Base-by-base conservation (phyloP, 129 eudicot genomes). In the Flaveria linearis region DNA sequence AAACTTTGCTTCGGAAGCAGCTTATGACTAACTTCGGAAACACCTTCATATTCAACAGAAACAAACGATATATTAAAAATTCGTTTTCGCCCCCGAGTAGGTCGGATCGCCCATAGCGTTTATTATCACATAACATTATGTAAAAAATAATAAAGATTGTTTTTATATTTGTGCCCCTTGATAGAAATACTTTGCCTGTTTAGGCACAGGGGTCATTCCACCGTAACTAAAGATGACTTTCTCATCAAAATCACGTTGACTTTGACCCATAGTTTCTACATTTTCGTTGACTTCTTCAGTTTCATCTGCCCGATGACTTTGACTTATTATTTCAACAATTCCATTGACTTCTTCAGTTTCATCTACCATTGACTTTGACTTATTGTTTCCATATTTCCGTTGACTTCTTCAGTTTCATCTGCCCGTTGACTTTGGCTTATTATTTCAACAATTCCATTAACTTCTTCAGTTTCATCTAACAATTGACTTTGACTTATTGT, bases 141-240 rank as follows among this genome's bases (percentile, higher is more conserved):
- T 8, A 45, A 56, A 1, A 56, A 56, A 9, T 3, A 4, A n/a
- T 12, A 7, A 20, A 56, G 8, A 20, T 23, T 60, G 4, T 60
- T 11, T 25, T 60, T 26, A 61, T 26, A 62, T 28, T 2, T 14
- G n/a, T 14, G n/a, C 10, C 12, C 69, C 23, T 63, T 30, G 69
- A 11, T 63, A 63, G 15, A 63, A 63, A 63, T 63, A 12, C 11
- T 63, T 63, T n/a, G 69, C 69, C 69, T 63, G 69, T 16, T 63
- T 63, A 20, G 69, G 69, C 43, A 30, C 3, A 30, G 69, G 43
- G 20, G 69, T 28, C 45, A 63, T 63, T 63, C 20, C 69, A 63
- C 22, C 12, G 1, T 28, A 28, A 15, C 41, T 7, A 30, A 1
- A 11, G 20, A 28, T 33, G 46, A 63, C 5, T 63, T 63, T 26